A percentile compares a stretch with the other conserved stretches of the same genome.
phyloP scores from a whole-genome alignment of 495 filamentous ascomycete genomes.

The Apiosordaria backusii region DNA sequence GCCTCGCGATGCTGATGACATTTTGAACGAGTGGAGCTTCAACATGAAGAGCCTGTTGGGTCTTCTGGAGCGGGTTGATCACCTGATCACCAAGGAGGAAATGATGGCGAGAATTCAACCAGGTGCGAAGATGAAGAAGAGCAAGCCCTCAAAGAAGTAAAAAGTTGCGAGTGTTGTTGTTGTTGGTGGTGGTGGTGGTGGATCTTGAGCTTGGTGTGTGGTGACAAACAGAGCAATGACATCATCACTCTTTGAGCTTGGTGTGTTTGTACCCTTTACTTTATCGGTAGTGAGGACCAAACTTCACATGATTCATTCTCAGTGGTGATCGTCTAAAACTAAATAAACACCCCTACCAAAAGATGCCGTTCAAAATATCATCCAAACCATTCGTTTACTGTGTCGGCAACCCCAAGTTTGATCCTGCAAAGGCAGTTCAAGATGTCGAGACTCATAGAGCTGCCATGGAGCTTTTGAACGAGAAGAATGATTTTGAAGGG shows the following conservation, averaged over 20 bases:
- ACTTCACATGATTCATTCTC: background rate
- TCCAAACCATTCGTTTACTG: constrained; percentile 7
- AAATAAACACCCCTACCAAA: background rate
- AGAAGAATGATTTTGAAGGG: constrained; percentile 44
- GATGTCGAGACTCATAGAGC: constrained; percentile 13
- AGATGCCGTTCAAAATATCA: background rate
- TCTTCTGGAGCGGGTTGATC: constrained; percentile 88
- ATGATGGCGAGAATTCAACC: constrained; percentile 98
- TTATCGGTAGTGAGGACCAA: background rate
- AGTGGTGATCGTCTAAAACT: background rate
- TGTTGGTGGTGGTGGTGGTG: background rate
- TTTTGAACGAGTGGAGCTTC: constrained; percentile 96
- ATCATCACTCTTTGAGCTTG: background rate
- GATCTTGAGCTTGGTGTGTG: background rate
- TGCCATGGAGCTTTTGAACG: constrained; percentile 30
- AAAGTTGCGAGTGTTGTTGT: background rate
- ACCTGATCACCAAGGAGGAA: constrained; percentile 99
- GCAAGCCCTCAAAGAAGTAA: constrained; percentile 31
- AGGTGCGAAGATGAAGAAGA: constrained; percentile 40
- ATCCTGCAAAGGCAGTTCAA: constrained; percentile 11
- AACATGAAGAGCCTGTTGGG: constrained; percentile 98
- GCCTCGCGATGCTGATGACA: constrained; percentile 91
- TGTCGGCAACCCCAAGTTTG: constrained; percentile 16
- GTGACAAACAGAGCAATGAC: background rate
- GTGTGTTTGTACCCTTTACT: background rate